Evolutionary conservation across 495 filamentous ascomycete species (phyloP).

Genomic region (Acidiella bohemica): DNA sequence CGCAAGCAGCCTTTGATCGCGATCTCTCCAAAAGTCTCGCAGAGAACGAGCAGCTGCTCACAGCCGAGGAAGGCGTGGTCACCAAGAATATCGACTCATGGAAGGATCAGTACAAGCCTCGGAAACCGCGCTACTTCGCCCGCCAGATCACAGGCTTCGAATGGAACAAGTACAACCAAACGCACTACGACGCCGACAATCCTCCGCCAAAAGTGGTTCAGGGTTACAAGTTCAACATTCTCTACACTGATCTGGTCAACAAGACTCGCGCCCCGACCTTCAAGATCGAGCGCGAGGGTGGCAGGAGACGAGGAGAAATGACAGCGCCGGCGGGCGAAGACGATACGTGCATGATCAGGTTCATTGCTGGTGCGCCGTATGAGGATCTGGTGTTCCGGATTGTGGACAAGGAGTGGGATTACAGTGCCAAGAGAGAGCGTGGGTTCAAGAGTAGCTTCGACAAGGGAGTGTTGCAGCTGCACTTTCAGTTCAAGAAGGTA

Average conservation of each 20-base stretch:
- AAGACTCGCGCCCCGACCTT: slow-evolving; percentile 90
- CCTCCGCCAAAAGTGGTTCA: slow-evolving; percentile 96
- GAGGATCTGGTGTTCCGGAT: slow-evolving; percentile 96
- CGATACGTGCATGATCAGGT: slow-evolving; percentile 92
- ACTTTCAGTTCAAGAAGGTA: slow-evolving; percentile 94
- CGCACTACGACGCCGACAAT: slow-evolving; percentile 98
- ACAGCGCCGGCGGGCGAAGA: slow-evolving; percentile 94
- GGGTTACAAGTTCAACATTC: slow-evolving; percentile 99
- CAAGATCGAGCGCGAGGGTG: slow-evolving; percentile 82
- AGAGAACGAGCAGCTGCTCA: slow-evolving; percentile 94
- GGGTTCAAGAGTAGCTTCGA: slow-evolving; percentile 96
- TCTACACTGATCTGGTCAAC: slow-evolving; percentile 97
- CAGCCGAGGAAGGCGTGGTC: slow-evolving; percentile 72
- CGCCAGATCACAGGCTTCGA: slow-evolving; percentile 98
- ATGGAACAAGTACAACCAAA: slow-evolving; percentile 99
- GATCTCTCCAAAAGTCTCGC: slow-evolving; percentile 84
- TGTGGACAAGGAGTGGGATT: slow-evolving; percentile 99
- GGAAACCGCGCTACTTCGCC: slow-evolving; percentile 96
- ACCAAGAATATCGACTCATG: slow-evolving; percentile 54
- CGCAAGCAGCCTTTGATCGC: slow-evolving; percentile 68
- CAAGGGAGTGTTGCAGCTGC: slow-evolving; percentile 93
- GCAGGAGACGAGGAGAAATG: slow-evolving; percentile 76
- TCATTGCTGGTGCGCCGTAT: slow-evolving; percentile 90
- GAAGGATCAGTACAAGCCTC: slow-evolving; percentile 79
- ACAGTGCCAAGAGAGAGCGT: slow-evolving; percentile 84